Evolutionary conservation across 306 rosid species (phyloP).

Genomic region (Prunus mira): DNA sequence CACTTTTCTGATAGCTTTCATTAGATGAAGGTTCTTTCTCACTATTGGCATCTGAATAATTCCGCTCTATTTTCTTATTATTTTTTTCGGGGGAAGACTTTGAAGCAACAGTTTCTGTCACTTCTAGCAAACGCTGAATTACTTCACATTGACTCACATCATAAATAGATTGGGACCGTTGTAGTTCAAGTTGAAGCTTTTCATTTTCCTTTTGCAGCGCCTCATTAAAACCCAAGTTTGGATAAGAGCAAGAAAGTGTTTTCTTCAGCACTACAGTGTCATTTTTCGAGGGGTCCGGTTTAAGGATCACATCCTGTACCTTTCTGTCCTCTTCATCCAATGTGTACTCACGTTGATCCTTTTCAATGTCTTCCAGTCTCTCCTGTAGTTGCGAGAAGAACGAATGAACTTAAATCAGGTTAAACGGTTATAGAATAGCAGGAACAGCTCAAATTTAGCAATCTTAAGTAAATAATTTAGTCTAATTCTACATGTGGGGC

Average conservation of each 20-base stretch:
- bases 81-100: constrained; percentile 52
- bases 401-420: constrained; percentile 18
- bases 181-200: constrained; percentile 89
- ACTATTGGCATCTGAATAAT: constrained; percentile 41
- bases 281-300: constrained; percentile 72
- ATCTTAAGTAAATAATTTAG: not conserved
- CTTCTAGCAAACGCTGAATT: constrained; percentile 84
- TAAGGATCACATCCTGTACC: constrained; percentile 78
- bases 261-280: constrained; percentile 79
- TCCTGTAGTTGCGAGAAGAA: constrained; percentile 51
- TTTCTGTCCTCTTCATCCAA: constrained; percentile 91
- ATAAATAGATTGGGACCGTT: constrained; percentile 72
- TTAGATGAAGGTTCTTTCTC: constrained; percentile 54
- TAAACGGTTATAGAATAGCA: constrained; percentile 5
- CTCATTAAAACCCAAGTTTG: constrained; percentile 71
- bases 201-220: constrained; percentile 88
- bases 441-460: constrained; percentile 15
- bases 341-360: constrained; percentile 92
- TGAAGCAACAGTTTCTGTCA: constrained; percentile 70
- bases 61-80: constrained; percentile 54
- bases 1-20: constrained; percentile 48
- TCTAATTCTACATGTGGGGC: constrained; percentile 2
- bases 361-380: constrained; percentile 84
- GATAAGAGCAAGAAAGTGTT: constrained; percentile 91
- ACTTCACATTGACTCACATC: constrained; percentile 91